Evolutionary conservation across 129 eudicot genomes (phyloP), one percentile per base, ranked within the genome.

Genomic region (Cynara cardunculus): DNA sequence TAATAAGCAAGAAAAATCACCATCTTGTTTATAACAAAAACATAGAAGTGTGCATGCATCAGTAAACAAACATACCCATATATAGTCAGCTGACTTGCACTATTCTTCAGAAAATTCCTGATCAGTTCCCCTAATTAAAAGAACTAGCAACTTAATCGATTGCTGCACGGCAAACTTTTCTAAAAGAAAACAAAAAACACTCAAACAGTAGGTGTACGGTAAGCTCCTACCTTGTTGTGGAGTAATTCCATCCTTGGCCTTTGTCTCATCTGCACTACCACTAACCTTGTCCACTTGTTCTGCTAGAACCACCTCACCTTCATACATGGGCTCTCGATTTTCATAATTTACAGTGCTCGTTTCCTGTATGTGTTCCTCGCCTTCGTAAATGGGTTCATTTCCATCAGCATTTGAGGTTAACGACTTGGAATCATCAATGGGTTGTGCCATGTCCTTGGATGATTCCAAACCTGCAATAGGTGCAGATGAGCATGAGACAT

Each of bases 331-430:
- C 79, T 95, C 99, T 84, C 83, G 86, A 81, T 89, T 85, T 83
- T 87, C 90, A 77, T 72, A 81, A 66, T 37, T 66, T 79, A 77
- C 53, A 65, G 89, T 68, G 72, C 86, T 86, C 69, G 89, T 78
- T 66, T 95, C 93, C 83, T 86, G 79, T 81, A 92, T 88, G 83
- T 90, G 86, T 62, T 95, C 97, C 78, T 95, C 97, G 14, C 99
- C 99, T 88, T 91, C 99, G 79, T 95, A 95, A 25, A 95, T 87
- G 65, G 97, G 99, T 85, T 95, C 99, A 82, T 86, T 85, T 79
- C 81, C 91, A 83, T 86, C 92, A 81, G 65, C 75, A 78, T 81
- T 86, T 16, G 91, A 85, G 67, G 89, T 84, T 71, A 88, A 85
- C 35, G 89, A 46, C 84, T 89, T 88, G 56, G 81, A 75, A 59